Percentiles rank a stretch among this genome's conserved stretches.
phyloP scores from a whole-genome alignment of 1,139 yeast genomes.

The Zygoascus hellenicus region DNA sequence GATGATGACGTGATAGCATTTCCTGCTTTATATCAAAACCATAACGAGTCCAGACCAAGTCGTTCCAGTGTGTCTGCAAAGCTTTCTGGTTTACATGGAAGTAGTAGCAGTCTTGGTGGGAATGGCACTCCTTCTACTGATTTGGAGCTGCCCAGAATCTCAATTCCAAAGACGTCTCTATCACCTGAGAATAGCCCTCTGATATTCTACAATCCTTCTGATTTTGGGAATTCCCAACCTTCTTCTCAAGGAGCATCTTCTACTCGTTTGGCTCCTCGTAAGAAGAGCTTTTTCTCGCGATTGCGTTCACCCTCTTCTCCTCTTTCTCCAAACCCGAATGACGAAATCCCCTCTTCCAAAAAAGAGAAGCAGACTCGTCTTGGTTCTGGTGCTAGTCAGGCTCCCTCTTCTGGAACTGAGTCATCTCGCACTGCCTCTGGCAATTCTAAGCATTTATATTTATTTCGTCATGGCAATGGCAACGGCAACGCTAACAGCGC shows the following conservation, averaged over 20 bases:
- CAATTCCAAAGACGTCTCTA: conserved; percentile 3
- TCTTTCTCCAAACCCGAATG: conserved; percentile 16
- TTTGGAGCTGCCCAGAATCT: conserved; percentile 10
- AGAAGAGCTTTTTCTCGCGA: conserved; percentile 28
- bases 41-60: conserved; percentile 3
- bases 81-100: not conserved
- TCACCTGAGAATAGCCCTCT: conserved; percentile 7
- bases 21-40: conserved; percentile 8
- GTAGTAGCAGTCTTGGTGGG: no score
- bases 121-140: conserved; percentile 3
- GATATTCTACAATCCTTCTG: conserved; percentile 9
- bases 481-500: not conserved
- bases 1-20: conserved; percentile 14
- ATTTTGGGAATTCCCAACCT: conserved; percentile 7
- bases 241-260: conserved; percentile 1
- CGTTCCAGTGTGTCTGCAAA: conserved; percentile 3
- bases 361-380: not conserved
- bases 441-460: conserved; percentile 14
- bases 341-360: conserved; percentile 8
- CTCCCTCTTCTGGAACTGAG: not conserved
- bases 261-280: conserved; percentile 11
- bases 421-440: conserved; percentile 13
- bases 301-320: conserved; percentile 39
- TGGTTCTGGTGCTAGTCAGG: not conserved
- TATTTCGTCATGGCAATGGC: not conserved